Base-by-base conservation (phyloP, 345 rosid species). In the Aquilaria malaccensis region DNA sequence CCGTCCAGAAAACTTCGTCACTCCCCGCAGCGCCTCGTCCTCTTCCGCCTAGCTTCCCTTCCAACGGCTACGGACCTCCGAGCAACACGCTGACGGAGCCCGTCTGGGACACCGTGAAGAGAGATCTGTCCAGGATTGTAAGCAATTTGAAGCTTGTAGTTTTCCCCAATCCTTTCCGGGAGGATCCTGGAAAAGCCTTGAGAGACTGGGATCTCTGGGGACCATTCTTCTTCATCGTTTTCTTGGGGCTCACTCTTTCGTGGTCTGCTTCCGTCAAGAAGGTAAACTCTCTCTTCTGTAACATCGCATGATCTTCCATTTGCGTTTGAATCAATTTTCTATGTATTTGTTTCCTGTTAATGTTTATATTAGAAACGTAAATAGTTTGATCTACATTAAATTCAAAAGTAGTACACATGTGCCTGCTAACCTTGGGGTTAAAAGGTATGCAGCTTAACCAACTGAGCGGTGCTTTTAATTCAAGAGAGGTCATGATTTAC, bases 141-240 rank as follows among this genome's bases (percentile, higher is more conserved):
- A 91, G 91, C 73, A 91, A 91, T 75, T 58, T 91, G 81, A 91
- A 88, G 86, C 86, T 91, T 55, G 96, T 88, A 31, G 97, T 91
- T 60, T 85, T 91, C 58, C 96, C 97, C 0, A 88, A 91, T 60
- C 96, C 96, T 9, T 80, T 67, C 50, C 75, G 97, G 13, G 96
- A 91, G 13, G 96, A 91, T 79, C 96, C 94, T 1, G 96, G 96
- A 30, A 91, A 91, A 77, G 96, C 97, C 2, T 75, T 91, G 66
- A 74, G 96, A 70, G 97, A 88, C 75, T 88, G 97, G 96, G 97
- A 88, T 82, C 84, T 91, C 0, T 91, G 97, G 96, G 94, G 97
- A 2, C 96, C 96, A 0, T 91, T 88, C 63, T 88, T 91, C 85
- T 88, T 88, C 56, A 85, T 91, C 22, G 96, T 91, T 33, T 88